Conservation (phyloP, 192 early-diverging fungal species). For the Mortierella antarctica region DNA sequence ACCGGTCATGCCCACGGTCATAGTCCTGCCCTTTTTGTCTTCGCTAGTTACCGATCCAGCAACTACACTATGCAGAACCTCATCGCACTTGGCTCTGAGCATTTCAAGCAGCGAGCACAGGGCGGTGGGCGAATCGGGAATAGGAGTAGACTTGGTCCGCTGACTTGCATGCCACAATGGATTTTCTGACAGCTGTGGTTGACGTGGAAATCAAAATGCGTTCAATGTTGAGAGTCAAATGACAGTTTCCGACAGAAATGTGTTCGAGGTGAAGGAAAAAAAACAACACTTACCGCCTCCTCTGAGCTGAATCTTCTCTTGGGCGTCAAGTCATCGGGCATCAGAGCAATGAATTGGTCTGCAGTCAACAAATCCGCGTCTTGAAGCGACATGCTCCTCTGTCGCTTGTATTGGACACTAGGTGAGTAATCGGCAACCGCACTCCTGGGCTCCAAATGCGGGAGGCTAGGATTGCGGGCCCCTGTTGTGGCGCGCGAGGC, state of each 20-base stretch:
- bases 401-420: conserved; percentile 26
- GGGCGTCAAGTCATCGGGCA: conserved; percentile 32
- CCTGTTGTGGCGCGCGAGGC: background rate
- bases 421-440: conserved; percentile 30
- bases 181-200: background rate
- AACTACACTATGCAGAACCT: conserved; percentile 14
- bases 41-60: background rate
- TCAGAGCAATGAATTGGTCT: conserved; percentile 44
- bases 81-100: conserved; percentile 25
- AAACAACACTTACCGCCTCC: conserved; percentile 23
- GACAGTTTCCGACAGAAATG: too few relatives aligned
- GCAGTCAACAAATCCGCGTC: conserved; percentile 50
- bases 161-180: background rate
- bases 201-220: background rate
- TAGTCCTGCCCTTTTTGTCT: too few relatives aligned
- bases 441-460: conserved; percentile 35
- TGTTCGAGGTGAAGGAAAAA: too few relatives aligned
- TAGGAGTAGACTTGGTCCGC: background rate
- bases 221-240: background rate
- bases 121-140: conserved; percentile 19
- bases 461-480: conserved; percentile 1
- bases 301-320: conserved; percentile 48
- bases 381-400: conserved; percentile 51
- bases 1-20: too few relatives aligned
- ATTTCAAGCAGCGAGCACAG: background rate